These are phyloP conservation scores for Pyrenochaeta sp. DNA, from an alignment of 2,329 filamentous ascomycete species.

Conservation along the genomic window DNA sequence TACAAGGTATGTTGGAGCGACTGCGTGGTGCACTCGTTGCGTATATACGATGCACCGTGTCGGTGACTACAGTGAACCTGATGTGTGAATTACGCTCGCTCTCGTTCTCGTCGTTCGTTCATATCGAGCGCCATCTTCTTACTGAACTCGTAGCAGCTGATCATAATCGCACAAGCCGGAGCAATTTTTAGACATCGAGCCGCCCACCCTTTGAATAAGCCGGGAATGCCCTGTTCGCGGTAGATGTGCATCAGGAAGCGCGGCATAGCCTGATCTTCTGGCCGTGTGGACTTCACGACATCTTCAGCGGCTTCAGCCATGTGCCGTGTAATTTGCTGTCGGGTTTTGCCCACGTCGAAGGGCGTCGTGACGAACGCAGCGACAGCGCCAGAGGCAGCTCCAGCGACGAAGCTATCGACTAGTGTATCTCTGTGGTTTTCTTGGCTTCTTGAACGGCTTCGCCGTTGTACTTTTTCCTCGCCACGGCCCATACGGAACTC, in stretches of 20 bases:
- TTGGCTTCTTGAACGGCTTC: conserved; percentile 65
- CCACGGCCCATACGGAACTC: conserved; percentile 47
- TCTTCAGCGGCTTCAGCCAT: conserved; percentile 49
- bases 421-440: conserved; percentile 82
- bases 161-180: conserved; percentile 98
- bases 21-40: neutral
- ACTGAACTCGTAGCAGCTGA: conserved; percentile 94
- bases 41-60: conserved; percentile 1
- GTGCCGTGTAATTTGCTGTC: conserved; percentile 84
- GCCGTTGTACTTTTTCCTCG: conserved; percentile 36
- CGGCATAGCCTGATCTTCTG: conserved; percentile 81
- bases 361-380: conserved; percentile 91
- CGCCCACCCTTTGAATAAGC: conserved; percentile 91
- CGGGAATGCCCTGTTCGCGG: conserved; percentile 78
- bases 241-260: conserved; percentile 92
- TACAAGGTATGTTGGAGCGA: neutral
- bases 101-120: conserved; percentile 65
- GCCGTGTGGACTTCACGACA: conserved; percentile 56
- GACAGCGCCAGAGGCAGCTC: conserved; percentile 81
- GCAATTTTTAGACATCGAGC: conserved; percentile 93
- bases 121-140: conserved; percentile 84
- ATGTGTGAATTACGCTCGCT: conserved; percentile 13
- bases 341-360: conserved; percentile 97
- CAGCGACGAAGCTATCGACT: conserved; percentile 86
- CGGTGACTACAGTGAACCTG: neutral